Percentiles rank a stretch among this genome's conserved stretches.
phyloP scores from a whole-genome alignment of 2,329 filamentous ascomycete genomes.

The Aspergillus niger region DNA sequence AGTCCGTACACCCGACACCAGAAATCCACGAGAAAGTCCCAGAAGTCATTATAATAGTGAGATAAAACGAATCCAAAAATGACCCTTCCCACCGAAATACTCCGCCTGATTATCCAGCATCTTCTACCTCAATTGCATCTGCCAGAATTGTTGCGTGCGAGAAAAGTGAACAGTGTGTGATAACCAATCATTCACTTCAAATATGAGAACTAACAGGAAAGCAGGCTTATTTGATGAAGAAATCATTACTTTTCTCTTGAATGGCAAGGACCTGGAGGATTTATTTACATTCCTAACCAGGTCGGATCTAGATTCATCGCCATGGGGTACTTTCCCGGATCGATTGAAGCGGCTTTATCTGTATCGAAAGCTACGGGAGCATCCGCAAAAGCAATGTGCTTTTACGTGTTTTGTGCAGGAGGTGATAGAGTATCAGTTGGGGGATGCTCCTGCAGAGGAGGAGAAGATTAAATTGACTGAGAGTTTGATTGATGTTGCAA shows the following conservation, averaged over 20 bases:
- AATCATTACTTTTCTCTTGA: not conserved
- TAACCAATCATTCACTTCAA: not conserved
- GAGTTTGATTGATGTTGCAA: not conserved
- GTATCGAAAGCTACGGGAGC: not conserved
- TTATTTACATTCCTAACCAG: no score
- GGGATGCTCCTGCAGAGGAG: not conserved
- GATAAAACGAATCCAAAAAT: no score
- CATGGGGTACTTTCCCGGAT: not conserved
- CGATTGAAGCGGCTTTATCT: not conserved
- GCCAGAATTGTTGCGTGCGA: not conserved
- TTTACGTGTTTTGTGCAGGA: not conserved
- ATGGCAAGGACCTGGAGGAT: not conserved
- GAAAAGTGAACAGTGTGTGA: not conserved
- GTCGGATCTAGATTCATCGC: not conserved
- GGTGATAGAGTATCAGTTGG: not conserved
- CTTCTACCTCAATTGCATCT: no score
- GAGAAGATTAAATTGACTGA: not conserved
- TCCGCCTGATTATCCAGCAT: no score
- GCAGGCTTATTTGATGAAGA: not conserved
- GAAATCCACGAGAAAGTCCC: no score
- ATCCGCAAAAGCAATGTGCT: not conserved
- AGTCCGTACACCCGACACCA: no score
- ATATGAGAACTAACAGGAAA: not conserved
- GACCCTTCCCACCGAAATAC: no score
- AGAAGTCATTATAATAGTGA: no score